Evolutionary conservation across 2,329 filamentous ascomycete genomes (phyloP).

Genomic region (Penicillium sp.): DNA sequence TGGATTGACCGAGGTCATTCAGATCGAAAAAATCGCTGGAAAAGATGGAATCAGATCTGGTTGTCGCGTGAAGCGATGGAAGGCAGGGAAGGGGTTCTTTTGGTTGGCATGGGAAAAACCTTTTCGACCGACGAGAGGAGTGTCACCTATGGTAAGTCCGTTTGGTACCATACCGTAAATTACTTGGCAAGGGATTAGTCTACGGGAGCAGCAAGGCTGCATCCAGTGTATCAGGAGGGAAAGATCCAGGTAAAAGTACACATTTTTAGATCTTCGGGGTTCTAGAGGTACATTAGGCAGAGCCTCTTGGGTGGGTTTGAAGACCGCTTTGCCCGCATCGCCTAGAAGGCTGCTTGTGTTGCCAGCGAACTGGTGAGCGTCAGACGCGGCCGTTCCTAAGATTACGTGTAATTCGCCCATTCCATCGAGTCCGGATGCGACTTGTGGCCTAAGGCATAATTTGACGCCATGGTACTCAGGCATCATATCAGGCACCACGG

Average conservation of each 20-base stretch:
- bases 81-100: constrained; percentile 39
- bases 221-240: too few species aligned
- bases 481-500: not conserved
- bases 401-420: constrained; percentile 11
- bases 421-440: constrained; percentile 16
- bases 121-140: constrained; percentile 1
- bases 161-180: constrained; percentile 6
- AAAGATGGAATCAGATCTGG: constrained; percentile 48
- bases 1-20: constrained; percentile 46
- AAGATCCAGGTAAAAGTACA: too few species aligned
- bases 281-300: not conserved
- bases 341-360: not conserved
- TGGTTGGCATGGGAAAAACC: constrained; percentile 29
- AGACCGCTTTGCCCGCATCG: not conserved
- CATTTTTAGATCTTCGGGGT: too few species aligned
- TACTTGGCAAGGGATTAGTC: too few species aligned
- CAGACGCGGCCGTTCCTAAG: constrained; percentile 20
- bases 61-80: constrained; percentile 44
- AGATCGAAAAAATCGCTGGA: constrained; percentile 50
- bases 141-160: not conserved
- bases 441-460: constrained; percentile 14
- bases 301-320: not conserved
- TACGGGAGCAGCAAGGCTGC: too few species aligned
- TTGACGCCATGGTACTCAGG: too few species aligned
- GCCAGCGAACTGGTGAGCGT: constrained; percentile 3